Evolutionary conservation across 495 filamentous ascomycete genomes (phyloP).

Genomic region (Durotheca rogersii): DNA sequence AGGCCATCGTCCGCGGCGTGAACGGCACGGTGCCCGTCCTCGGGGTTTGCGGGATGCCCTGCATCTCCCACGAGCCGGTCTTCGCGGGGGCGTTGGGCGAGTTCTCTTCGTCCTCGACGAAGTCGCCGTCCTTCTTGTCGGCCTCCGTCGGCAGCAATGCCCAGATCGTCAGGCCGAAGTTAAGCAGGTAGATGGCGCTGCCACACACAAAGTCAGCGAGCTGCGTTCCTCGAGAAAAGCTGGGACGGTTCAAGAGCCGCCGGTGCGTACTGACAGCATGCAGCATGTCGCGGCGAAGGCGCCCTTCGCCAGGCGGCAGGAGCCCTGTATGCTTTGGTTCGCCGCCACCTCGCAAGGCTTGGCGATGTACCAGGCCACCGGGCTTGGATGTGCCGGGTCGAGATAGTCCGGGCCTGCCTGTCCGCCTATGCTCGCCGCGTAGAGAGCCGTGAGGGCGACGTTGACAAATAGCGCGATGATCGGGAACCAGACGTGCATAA

Average conservation of each 20-base stretch:
- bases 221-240: conserved; percentile 1
- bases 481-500: conserved; percentile 72
- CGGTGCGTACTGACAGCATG: conserved; percentile 61
- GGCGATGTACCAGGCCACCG: conserved; percentile 79
- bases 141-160: conserved; percentile 60
- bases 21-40: conserved; percentile 41
- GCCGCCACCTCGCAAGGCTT: conserved; percentile 70
- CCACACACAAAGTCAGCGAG: background rate
- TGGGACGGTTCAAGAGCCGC: conserved; percentile 1
- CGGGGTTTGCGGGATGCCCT: conserved; percentile 36
- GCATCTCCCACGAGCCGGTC: conserved; percentile 45
- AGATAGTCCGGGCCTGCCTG: conserved; percentile 80
- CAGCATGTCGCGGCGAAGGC: conserved; percentile 69
- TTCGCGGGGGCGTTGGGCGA: conserved; percentile 32
- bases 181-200: conserved; percentile 57
- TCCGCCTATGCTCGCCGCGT: conserved; percentile 63
- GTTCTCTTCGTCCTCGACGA: conserved; percentile 33
- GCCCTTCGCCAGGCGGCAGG: conserved; percentile 75
- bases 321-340: conserved; percentile 54
- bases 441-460: conserved; percentile 60
- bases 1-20: conserved; percentile 57
- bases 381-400: conserved; percentile 67
- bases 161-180: conserved; percentile 58
- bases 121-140: conserved; percentile 43
- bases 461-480: conserved; percentile 63